Evolutionary conservation across 2,329 filamentous ascomycete species (phyloP).

Genomic region (Diaporthe capsici): DNA sequence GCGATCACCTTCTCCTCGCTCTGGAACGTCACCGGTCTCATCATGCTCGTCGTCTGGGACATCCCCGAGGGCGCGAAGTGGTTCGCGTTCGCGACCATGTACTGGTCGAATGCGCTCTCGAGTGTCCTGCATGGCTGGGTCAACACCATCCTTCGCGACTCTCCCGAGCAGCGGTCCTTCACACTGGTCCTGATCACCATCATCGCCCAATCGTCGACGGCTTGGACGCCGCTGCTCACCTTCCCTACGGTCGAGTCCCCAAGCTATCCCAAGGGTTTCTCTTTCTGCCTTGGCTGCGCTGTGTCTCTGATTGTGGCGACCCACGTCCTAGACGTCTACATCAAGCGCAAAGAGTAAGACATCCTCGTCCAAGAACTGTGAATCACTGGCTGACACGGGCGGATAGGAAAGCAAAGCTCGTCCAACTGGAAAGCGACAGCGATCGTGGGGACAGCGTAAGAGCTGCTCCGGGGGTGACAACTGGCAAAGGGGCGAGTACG

Average conservation of each 20-base stretch:
- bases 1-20: slow-evolving; percentile 66
- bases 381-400: neutral
- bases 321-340: slow-evolving; percentile 14
- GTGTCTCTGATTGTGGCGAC: slow-evolving; percentile 21
- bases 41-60: slow-evolving; percentile 69
- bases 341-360: slow-evolving; percentile 32
- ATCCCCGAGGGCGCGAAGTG: slow-evolving; percentile 67
- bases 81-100: slow-evolving; percentile 66
- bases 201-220: slow-evolving; percentile 67
- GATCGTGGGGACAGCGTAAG: neutral
- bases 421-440: slow-evolving; percentile 21
- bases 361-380: neutral
- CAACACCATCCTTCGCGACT: slow-evolving; percentile 62
- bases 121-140: slow-evolving; percentile 70
- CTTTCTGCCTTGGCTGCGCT: slow-evolving; percentile 50
- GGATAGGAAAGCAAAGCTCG: slow-evolving; percentile 15
- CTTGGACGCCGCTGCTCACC: slow-evolving; percentile 67
- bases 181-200: slow-evolving; percentile 66
- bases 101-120: slow-evolving; percentile 64
- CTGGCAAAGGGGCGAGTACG: neutral
- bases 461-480: neutral
- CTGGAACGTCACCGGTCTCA: slow-evolving; percentile 66
- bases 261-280: slow-evolving; percentile 58
- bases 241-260: slow-evolving; percentile 63
- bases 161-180: slow-evolving; percentile 62